Evolutionary conservation across 2,329 filamentous ascomycete species (phyloP).

Genomic region (Emmonsiellopsis sp.): DNA sequence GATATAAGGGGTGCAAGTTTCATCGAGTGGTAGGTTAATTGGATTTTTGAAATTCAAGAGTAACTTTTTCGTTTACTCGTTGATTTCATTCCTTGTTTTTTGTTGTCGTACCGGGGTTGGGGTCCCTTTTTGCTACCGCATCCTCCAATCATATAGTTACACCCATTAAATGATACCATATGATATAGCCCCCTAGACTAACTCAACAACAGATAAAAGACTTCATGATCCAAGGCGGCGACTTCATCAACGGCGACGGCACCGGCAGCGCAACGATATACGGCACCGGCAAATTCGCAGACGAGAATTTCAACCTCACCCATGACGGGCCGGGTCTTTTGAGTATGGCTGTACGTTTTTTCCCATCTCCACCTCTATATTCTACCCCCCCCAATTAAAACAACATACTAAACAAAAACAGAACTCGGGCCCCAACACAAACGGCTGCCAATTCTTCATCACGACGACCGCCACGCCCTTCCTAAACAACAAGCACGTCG

Average conservation of each 20-base stretch:
- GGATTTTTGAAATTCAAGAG: not conserved
- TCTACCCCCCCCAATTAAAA: not conserved
- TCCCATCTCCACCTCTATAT: not conserved
- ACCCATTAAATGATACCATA: not conserved
- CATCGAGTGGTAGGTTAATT: slow-evolving; percentile 68
- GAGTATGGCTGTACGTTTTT: slow-evolving; percentile 76
- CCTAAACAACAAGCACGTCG: slow-evolving; percentile 86
- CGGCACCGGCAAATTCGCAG: slow-evolving; percentile 71
- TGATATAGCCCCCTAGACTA: not conserved
- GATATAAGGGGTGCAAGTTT: slow-evolving; percentile 92
- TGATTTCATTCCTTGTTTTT: slow-evolving; percentile 1
- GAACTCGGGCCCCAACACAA: slow-evolving; percentile 87
- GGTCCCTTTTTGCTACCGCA: no score
- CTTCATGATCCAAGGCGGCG: slow-evolving; percentile 97
- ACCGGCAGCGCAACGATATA: slow-evolving; percentile 85
- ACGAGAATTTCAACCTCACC: slow-evolving; percentile 78
- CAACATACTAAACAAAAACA: slow-evolving; percentile 25
- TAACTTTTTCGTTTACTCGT: not conserved
- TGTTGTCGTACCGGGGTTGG: not conserved
- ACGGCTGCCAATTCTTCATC: slow-evolving; percentile 97
- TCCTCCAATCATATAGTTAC: no score
- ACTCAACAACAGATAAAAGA: slow-evolving; percentile 61
- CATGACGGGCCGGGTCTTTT: slow-evolving; percentile 74
- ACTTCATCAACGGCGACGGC: slow-evolving; percentile 89
- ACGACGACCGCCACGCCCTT: slow-evolving; percentile 81